Evolutionary conservation across 73 alveolate genomes (phyloP).

Genomic region (Durusdinium trenchii): DNA sequence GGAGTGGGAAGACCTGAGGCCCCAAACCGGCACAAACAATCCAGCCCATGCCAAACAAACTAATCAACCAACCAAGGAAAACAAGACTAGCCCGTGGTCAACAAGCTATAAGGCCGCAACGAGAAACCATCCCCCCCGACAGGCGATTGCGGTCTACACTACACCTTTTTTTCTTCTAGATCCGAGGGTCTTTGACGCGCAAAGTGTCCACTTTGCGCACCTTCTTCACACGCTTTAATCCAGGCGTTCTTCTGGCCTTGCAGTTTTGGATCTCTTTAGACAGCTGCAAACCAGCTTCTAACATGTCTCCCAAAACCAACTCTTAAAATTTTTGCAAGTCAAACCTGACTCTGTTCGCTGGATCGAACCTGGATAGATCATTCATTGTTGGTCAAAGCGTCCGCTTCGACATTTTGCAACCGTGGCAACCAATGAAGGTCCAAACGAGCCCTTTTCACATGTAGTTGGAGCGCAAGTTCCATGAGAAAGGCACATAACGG

Average conservation of each 20-base stretch:
- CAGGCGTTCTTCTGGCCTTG: neutral
- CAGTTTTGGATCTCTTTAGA: neutral
- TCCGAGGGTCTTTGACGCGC: neutral
- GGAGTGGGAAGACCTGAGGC: too few species aligned
- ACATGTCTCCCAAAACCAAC: neutral
- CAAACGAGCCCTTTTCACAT: neutral
- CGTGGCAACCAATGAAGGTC: slow-evolving; percentile 52
- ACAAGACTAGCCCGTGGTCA: too few species aligned
- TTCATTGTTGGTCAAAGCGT: slow-evolving; percentile 8
- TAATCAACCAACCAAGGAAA: too few species aligned
- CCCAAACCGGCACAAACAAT: too few species aligned
- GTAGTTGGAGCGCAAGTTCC: slow-evolving; percentile 22
- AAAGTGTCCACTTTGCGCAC: neutral
- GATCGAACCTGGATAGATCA: neutral
- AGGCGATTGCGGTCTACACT: too few species aligned
- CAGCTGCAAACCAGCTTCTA: neutral
- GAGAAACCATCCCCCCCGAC: too few species aligned
- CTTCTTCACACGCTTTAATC: neutral
- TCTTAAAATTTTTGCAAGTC: neutral
- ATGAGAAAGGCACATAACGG: neutral
- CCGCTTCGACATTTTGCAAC: slow-evolving; percentile 51
- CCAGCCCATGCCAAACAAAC: too few species aligned
- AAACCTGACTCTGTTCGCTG: neutral
- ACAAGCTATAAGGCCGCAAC: too few species aligned
- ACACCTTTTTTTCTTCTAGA: neutral